Percentiles rank a stretch among this genome's conserved stretches.
These are phyloP conservation scores for Schoenoplectus tabernaemontani DNA, from an alignment of 202 grass and related monocot genomes.

Conservation along the genomic window DNA sequence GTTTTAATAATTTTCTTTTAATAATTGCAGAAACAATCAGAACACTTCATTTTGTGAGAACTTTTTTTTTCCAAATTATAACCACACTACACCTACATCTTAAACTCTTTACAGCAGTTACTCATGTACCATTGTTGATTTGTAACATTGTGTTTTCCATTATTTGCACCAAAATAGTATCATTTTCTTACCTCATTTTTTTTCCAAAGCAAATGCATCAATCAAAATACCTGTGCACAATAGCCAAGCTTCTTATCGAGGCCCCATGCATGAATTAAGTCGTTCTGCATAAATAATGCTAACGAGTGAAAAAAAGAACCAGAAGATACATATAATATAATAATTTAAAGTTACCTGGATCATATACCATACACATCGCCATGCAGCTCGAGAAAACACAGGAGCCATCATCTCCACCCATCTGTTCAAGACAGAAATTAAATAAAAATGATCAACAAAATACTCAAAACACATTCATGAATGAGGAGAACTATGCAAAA, in stretches of 20 bases:
- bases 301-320: background rate
- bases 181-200: background rate
- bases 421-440: constrained; percentile 6
- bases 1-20: background rate
- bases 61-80: background rate
- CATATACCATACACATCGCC: constrained; percentile 86
- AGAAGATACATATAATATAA: background rate
- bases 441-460: background rate
- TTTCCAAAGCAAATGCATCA: background rate
- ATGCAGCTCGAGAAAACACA: constrained; percentile 73
- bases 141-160: background rate
- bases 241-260: constrained; percentile 85
- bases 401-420: constrained; percentile 99
- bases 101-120: background rate
- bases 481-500: background rate
- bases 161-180: background rate
- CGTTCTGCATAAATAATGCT: constrained; percentile 43
- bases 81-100: background rate
- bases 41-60: background rate
- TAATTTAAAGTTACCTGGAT: constrained; percentile 34
- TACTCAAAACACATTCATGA: background rate
- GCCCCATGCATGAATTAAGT: constrained; percentile 86
- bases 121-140: background rate
- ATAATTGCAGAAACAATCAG: background rate
- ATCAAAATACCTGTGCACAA: constrained; percentile 61